These are phyloP conservation scores for Trifolium dubium DNA, from an alignment of 306 rosid genomes.

Conservation along the genomic window DNA sequence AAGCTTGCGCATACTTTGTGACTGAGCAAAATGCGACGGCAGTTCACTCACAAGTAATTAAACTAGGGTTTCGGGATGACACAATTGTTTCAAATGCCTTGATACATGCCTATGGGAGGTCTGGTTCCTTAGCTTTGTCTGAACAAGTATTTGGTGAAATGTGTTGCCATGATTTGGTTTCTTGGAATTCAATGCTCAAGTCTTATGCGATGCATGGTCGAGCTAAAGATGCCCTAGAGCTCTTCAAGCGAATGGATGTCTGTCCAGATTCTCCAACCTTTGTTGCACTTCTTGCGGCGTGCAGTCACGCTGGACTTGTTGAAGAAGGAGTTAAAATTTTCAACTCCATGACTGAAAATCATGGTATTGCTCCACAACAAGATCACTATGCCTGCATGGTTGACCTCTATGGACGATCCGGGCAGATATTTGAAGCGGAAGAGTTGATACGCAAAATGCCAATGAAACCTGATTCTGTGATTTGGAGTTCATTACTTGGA, in stretches of 20 bases:
- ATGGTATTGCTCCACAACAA: slow-evolving; percentile 60
- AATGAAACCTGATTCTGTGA: slow-evolving; percentile 79
- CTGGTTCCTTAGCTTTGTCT: slow-evolving; percentile 73
- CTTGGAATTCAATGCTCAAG: slow-evolving; percentile 93
- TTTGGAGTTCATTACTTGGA: slow-evolving; percentile 90
- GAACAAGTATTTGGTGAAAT: slow-evolving; percentile 64
- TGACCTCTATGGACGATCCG: slow-evolving; percentile 87
- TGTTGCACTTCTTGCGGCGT: slow-evolving; percentile 82
- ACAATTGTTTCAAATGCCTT: slow-evolving; percentile 73
- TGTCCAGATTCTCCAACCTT: slow-evolving; percentile 78
- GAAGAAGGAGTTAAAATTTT: slow-evolving; percentile 69
- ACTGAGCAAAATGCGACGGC: slow-evolving; percentile 61
- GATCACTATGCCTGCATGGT: slow-evolving; percentile 95
- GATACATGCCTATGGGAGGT: slow-evolving; percentile 86
- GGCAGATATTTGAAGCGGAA: slow-evolving; percentile 68
- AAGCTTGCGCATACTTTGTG: slow-evolving; percentile 78
- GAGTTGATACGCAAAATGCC: slow-evolving; percentile 74
- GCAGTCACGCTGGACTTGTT: slow-evolving; percentile 85
- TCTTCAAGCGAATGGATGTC: slow-evolving; percentile 59
- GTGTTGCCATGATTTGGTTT: slow-evolving; percentile 62
- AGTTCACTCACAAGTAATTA: slow-evolving; percentile 72
- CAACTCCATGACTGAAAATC: slow-evolving; percentile 52
- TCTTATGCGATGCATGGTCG: slow-evolving; percentile 79
- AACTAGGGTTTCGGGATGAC: slow-evolving; percentile 66
- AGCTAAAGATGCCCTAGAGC: slow-evolving; percentile 69